Evolutionary conservation across 2,329 filamentous ascomycete genomes (phyloP), one percentile per base, ranked within the genome.

Genomic region (Sclerotinia minor): DNA sequence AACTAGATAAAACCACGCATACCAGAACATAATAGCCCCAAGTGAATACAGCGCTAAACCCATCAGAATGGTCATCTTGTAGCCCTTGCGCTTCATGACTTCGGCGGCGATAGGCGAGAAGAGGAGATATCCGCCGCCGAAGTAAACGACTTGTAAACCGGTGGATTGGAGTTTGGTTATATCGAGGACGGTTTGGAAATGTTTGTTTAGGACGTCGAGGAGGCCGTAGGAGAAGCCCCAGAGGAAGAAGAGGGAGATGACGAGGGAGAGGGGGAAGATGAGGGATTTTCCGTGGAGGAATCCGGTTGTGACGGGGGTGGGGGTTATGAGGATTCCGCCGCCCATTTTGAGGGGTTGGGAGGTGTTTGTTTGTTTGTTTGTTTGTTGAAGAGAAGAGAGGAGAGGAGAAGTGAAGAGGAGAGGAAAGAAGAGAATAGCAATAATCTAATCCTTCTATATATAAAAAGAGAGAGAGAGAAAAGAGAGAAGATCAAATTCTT

Each of bases 201-300:
- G 88, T 29, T 84, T 84, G 76, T 96, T 96, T 38, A 97, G 84
- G 0, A 89, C 90, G 75, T 94, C 92, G 8, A 97, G 82, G 2
- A 97, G 83, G 0, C 93, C 93, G 73, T 96, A 96, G 0, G 92
- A 92, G 69, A 96, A 89, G 0, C 93, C 93, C 92, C 92, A 96
- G 3, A 96, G 80, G 71, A 96, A 87, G 79, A 96, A 96, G 0
- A 96, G 81, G 8, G 94, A 84, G 4, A 90, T 91, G 41, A 95
- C 92, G 74, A 70, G 84, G 71, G 74, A 81, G 59, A 84, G 79
- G 13, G 83, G 83, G 70, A 82, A 78, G 74, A 84, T 81, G 65
- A 83, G 79, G 19, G 73, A 73, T 47, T 67, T 73, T 59, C 77
- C 79, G 76, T 68, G 79, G 75, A 70, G 77, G 74, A 78, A 81